Base-by-base conservation (phyloP, 352 stramenopile species). In the Thalassiosira allenii region DNA sequence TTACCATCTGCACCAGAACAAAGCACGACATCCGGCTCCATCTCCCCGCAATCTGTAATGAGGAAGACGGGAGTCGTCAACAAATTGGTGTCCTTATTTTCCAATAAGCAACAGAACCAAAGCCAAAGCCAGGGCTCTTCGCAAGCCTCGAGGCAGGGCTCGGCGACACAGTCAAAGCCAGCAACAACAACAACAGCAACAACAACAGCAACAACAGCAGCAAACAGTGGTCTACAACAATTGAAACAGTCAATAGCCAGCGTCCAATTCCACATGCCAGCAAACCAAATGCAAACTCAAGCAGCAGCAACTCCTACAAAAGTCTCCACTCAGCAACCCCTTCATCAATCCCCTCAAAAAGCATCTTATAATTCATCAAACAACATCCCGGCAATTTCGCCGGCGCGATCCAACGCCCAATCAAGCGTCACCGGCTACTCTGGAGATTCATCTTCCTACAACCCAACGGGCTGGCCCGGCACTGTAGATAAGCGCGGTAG, bases 391-490 rank as follows among this genome's bases (percentile, higher is more conserved):
- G 51, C 68, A 52, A 78, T 87, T 47, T 87, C 79, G 17, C 79
- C 79, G 23, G 47, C 67, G 25, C 54, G 73, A 52, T 87, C 79
- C 30, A 81, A 80, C 41, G 52, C 59, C 40, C 79, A 80, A 75
- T 83, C 82, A 56, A 75, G 49, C 63, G 64, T 79, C 33, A 82
- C 75, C 20, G 70, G 66, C 17, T 57, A 51, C 37, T 70, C 65
- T 27, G 73, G 41, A 22, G 64, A 75, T 43, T 86, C 76, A 11
- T 86, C 82, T 0, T 89, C 82, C 11, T 85, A 81, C 51, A 82
- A 75, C 52, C 87, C 88, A 43, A 81, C 86, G 1, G 85, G 77
- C 69, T 94, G 89, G 89, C 89, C 89, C 12, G 89, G 89, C 4
- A 94, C 89, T 0, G 80, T 92, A 20, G 85, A 94, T 57, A 85